Evolutionary conservation across 2,329 filamentous ascomycete species (phyloP).

Genomic region (Boeremia lycopersici): DNA sequence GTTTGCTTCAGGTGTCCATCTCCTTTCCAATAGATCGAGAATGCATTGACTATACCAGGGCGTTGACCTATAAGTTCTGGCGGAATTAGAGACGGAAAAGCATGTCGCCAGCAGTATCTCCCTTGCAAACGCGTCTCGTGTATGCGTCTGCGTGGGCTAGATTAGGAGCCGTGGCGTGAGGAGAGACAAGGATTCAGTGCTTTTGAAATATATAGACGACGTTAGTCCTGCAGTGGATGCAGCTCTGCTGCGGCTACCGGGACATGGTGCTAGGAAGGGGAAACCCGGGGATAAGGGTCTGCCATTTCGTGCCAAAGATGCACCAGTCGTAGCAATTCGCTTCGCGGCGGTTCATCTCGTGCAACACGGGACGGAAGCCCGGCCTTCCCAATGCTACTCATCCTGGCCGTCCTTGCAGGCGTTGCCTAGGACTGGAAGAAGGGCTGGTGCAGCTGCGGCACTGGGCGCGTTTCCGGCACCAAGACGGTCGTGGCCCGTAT

Average conservation of each 20-base stretch:
- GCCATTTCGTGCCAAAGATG: conserved; percentile 6
- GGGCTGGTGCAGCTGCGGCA: conserved; percentile 4
- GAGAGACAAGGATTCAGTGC: conserved; percentile 2
- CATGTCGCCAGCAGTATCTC: not conserved
- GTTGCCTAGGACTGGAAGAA: not conserved
- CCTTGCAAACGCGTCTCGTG: conserved; percentile 8
- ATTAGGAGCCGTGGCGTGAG: conserved; percentile 1
- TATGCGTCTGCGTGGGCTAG: conserved; percentile 5
- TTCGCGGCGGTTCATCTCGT: conserved; percentile 15
- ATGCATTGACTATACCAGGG: conserved; percentile 11
- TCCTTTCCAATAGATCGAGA: conserved; percentile 16
- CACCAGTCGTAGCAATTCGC: conserved; percentile 12
- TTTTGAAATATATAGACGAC: not conserved
- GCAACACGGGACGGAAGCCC: conserved; percentile 8
- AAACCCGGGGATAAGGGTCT: conserved; percentile 14
- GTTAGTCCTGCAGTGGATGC: not conserved
- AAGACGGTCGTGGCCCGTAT: not conserved
- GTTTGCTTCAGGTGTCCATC: conserved; percentile 17
- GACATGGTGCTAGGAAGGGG: not conserved
- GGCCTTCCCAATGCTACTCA: conserved; percentile 6
- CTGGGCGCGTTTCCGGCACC: conserved; percentile 1
- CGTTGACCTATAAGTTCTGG: conserved; percentile 2
- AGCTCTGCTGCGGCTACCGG: conserved; percentile 15
- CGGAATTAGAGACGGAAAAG: not conserved
- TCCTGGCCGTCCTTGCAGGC: conserved; percentile 16